These are phyloP conservation scores for Ogataea minuta DNA, from an alignment of 805 yeast species.

Conservation along the genomic window DNA sequence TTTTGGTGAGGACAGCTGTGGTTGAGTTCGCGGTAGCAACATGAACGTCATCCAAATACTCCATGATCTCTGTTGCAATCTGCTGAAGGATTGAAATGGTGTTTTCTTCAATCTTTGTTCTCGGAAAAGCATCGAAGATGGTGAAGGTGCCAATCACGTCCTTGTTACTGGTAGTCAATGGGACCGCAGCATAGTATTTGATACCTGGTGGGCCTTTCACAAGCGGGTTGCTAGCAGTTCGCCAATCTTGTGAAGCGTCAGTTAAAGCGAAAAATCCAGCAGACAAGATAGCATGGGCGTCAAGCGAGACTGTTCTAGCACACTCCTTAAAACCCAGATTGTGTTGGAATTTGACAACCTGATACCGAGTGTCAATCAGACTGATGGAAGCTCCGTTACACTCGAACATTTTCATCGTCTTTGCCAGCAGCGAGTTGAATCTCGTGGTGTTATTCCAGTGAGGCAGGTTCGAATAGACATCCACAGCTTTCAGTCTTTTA, in stretches of 20 bases:
- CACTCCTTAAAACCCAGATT: constrained; percentile 48
- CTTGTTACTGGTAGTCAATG: constrained; percentile 41
- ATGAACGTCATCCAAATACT: constrained; percentile 37
- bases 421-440: constrained; percentile 39
- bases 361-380: constrained; percentile 47
- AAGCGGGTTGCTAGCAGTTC: constrained; percentile 59
- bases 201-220: constrained; percentile 61
- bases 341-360: constrained; percentile 48
- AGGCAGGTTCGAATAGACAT: constrained; percentile 35
- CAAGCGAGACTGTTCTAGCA: constrained; percentile 58
- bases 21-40: constrained; percentile 2
- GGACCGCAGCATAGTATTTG: constrained; percentile 65
- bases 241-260: constrained; percentile 71
- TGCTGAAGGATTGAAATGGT: constrained; percentile 37
- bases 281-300: constrained; percentile 67
- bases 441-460: constrained; percentile 49
- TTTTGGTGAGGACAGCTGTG: constrained; percentile 1
- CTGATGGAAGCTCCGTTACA: constrained; percentile 59
- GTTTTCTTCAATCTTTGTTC: constrained; percentile 36
- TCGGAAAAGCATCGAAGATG: constrained; percentile 50
- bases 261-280: constrained; percentile 49
- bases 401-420: constrained; percentile 41
- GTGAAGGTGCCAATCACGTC: constrained; percentile 57
- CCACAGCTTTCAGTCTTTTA: constrained; percentile 43
- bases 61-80: constrained; percentile 42